These are phyloP conservation scores for Fusarium protoensiforme DNA, from an alignment of 2,329 filamentous ascomycete genomes.

Conservation along the genomic window DNA sequence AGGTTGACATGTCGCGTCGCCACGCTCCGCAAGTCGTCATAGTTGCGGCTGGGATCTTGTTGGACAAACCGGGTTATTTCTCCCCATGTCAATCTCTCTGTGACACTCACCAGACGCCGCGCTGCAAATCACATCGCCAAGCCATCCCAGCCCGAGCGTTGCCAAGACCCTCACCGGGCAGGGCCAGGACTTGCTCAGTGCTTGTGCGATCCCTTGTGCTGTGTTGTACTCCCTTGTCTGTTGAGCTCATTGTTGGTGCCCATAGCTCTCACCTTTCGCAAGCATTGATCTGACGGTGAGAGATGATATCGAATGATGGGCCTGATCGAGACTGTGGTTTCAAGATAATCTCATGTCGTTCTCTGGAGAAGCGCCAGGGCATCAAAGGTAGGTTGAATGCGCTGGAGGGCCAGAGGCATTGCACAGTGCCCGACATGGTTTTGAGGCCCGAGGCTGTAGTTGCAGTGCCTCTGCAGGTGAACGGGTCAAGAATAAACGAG, in stretches of 20 bases:
- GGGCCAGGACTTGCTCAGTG: constrained; percentile 33
- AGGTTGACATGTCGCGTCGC: constrained; percentile 13
- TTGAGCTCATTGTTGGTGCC: constrained; percentile 12
- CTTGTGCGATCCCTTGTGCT: constrained; percentile 23
- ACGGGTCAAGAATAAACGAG: background rate
- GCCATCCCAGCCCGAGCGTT: constrained; percentile 33
- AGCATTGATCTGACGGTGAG: constrained; percentile 23
- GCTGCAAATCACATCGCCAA: constrained; percentile 30
- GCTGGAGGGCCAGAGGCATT: background rate
- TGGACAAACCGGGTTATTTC: constrained; percentile 29
- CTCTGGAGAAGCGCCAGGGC: constrained; percentile 9
- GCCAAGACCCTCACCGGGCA: constrained; percentile 30
- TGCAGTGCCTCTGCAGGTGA: background rate
- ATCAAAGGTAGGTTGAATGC: background rate
- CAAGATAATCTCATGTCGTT: constrained; percentile 30
- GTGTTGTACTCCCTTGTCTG: constrained; percentile 8
- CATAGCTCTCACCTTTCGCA: constrained; percentile 10
- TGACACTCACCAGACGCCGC: constrained; percentile 24
- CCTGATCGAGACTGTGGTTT: constrained; percentile 19
- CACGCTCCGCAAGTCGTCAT: constrained; percentile 9
- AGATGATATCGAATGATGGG: constrained; percentile 35
- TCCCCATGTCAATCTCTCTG: constrained; percentile 29
- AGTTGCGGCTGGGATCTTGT: constrained; percentile 12
- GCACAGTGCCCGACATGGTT: background rate
- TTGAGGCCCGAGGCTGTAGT: background rate